Evolutionary conservation across 495 filamentous ascomycete genomes (phyloP).

Genomic region (Aspergillus ellipticus): DNA sequence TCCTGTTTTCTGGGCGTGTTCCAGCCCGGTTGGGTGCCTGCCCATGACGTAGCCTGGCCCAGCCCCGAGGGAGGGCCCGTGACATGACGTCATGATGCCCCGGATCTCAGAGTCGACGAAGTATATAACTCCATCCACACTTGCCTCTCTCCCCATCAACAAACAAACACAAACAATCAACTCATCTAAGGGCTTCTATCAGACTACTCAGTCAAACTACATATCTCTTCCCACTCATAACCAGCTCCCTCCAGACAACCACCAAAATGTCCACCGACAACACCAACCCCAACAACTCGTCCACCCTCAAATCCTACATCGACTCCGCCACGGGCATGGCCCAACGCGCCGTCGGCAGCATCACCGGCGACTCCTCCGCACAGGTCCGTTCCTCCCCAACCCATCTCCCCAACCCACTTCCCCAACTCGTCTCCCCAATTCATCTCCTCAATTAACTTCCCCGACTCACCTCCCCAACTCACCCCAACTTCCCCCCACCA

Average conservation of each 20-base stretch:
- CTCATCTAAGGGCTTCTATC: not conserved
- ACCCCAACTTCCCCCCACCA: conserved; percentile 14
- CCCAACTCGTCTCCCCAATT: not conserved
- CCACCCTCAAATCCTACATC: conserved; percentile 75
- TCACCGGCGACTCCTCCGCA: conserved; percentile 70
- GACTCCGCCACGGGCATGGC: conserved; percentile 72
- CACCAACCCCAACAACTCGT: conserved; percentile 46
- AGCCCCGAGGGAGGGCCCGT: not conserved
- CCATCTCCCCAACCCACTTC: not conserved
- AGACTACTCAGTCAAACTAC: conserved; percentile 5
- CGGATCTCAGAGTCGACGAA: not conserved
- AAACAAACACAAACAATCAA: conserved; percentile 6
- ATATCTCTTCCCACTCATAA: not conserved
- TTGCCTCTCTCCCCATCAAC: not conserved
- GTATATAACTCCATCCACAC: not conserved
- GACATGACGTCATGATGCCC: not conserved
- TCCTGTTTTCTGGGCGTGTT: too few species aligned
- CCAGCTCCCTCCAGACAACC: not conserved
- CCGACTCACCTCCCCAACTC: not conserved
- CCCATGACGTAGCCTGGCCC: not conserved
- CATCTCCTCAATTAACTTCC: conserved; percentile 10
- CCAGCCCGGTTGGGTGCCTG: too few species aligned
- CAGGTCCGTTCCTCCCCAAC: conserved; percentile 44
- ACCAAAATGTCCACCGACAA: conserved; percentile 56
- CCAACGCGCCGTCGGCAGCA: conserved; percentile 65